phyloP scores from a whole-genome alignment of 2,329 filamentous ascomycete species.

The Ophiosphaerella herpotricha region DNA sequence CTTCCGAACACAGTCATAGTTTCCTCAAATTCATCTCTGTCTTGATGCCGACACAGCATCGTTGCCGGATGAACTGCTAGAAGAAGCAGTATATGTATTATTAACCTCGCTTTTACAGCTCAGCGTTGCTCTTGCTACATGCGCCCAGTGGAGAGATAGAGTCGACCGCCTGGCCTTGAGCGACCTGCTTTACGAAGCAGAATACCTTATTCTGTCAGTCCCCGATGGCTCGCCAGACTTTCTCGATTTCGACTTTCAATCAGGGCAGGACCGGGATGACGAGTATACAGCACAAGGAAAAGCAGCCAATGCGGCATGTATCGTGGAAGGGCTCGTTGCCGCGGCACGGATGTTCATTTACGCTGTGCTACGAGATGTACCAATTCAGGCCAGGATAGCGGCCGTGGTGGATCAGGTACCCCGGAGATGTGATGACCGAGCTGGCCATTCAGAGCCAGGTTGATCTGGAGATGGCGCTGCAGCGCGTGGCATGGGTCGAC shows the following conservation, averaged over 20 bases:
- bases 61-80: constrained; percentile 21
- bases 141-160: constrained; percentile 15
- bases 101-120: constrained; percentile 29
- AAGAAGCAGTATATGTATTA: constrained; percentile 26
- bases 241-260: constrained; percentile 16
- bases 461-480: constrained; percentile 16
- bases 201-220: constrained; percentile 24
- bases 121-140: constrained; percentile 20
- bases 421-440: constrained; percentile 17
- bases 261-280: neutral
- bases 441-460: constrained; percentile 4
- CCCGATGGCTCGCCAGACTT: constrained; percentile 24
- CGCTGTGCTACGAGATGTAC: constrained; percentile 23
- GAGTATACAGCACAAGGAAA: neutral
- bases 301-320: constrained; percentile 21
- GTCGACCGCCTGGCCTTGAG: constrained; percentile 21
- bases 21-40: constrained; percentile 22
- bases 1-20: constrained; percentile 23
- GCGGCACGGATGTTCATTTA: constrained; percentile 31
- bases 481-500: constrained; percentile 31
- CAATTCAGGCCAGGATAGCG: constrained; percentile 22
- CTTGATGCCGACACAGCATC: constrained; percentile 13
- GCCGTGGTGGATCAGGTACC: constrained; percentile 21
- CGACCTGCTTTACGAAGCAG: constrained; percentile 28
- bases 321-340: constrained; percentile 24